These are phyloP conservation scores for Tulasnella sp. DNA, from an alignment of 768 basidiomycete genomes.

Conservation along the genomic window DNA sequence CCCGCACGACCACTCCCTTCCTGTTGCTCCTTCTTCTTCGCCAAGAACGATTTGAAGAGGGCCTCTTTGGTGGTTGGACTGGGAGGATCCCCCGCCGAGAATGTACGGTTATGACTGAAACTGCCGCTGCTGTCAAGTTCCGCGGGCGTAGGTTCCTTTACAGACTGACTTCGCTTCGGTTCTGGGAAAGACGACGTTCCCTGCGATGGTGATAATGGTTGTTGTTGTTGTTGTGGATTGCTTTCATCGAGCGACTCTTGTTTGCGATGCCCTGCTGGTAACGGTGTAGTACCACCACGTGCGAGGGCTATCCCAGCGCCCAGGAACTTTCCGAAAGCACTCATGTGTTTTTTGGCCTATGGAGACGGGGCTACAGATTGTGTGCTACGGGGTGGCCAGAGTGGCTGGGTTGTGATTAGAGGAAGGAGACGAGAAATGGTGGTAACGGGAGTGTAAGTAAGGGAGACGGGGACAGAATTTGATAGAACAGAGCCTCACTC, in stretches of 20 bases:
- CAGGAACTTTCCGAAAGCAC: conserved; percentile 10
- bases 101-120: neutral
- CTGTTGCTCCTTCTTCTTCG: too few relatives aligned
- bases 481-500: neutral
- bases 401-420: neutral
- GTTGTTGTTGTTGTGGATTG: too few relatives aligned
- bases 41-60: neutral
- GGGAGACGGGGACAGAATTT: neutral
- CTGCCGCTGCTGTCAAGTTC: neutral
- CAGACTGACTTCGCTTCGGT: neutral
- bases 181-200: too few relatives aligned
- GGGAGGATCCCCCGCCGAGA: neutral
- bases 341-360: conserved; percentile 1
- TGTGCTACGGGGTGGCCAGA: neutral
- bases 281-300: conserved; percentile 5
- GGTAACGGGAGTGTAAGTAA: neutral
- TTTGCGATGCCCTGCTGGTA: neutral
- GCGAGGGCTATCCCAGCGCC: conserved; percentile 9
- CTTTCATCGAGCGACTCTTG: too few relatives aligned
- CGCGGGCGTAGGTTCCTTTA: neutral
- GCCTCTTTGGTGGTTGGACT: conserved; percentile 8
- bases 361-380: neutral
- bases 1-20: too few relatives aligned
- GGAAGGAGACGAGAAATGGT: neutral
- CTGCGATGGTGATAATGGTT: too few relatives aligned